Base-by-base conservation (phyloP, 2,329 filamentous ascomycete genomes). In the Zymoseptoria ardabiliae region DNA sequence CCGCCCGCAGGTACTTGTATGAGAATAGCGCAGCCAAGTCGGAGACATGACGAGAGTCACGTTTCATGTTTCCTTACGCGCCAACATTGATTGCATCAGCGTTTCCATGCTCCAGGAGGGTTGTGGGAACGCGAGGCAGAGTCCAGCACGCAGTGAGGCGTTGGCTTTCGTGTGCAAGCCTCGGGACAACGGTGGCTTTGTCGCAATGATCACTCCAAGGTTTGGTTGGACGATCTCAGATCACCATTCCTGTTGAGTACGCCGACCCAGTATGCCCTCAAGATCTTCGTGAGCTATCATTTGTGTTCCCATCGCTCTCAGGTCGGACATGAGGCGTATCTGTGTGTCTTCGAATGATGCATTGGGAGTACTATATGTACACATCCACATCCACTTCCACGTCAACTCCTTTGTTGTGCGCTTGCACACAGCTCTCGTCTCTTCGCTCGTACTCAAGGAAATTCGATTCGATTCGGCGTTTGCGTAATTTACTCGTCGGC, bases 401-500 rank as follows among this genome's bases (percentile, higher is more conserved):
- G 11, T 3, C 35, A 17, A 45, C 35, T 45, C 35, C 35, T 45
- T 17, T 45, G 35, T 45, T n/a, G 35, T 45, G 13, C 11, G 35
- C 35, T 45, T 13, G 35, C 35, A 17, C 35, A 41, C 35, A n/a
- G 17, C 35, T 45, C 35, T n/a, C 6, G 13, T 53, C 22, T 22
- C 28, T 28, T 53, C 20, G n/a, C 30, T 53, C 51, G 13, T 17
- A 53, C 51, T 20, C 51, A 53, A 53, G 51, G 23, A 28, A 30
- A 53, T n/a, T 28, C 22, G n/a, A 8, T 13, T 10, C 51, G 22
- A 17, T 30, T 19, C 2, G 22, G 17, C 35, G n/a, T 23, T 23
- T 28, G n/a, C 41, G 51, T 49, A 28, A 11, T 63, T 60, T 68
- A 66, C 64, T 70, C 68, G 56, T 95, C 88, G 41, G 60, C 58